Evolutionary conservation across 2,329 filamentous ascomycete genomes (phyloP), one percentile per base, ranked within the genome.

Genomic region (Colletotrichum acutatum): DNA sequence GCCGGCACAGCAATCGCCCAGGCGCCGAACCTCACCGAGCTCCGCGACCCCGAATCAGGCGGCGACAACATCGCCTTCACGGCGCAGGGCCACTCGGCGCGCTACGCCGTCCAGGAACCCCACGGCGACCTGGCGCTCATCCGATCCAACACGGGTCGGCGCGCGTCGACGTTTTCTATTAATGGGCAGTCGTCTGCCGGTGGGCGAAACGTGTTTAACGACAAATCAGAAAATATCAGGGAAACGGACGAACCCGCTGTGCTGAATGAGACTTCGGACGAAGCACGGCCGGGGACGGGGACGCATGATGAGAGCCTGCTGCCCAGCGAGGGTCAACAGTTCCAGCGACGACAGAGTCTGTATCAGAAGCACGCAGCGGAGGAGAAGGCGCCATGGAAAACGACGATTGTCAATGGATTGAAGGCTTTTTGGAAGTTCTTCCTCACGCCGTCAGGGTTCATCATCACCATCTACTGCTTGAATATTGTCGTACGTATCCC

Each of bases 361-460:
- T 66, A 75, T 26, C 70, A 76, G 49, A 77, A 74, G 56, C 77
- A 77, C 72, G 68, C 72, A 42, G 68, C 69, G 37, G 57, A 78
- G 26, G 72, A 63, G 14, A 78, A 78, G 59, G 78, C 76, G 1
- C 74, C 74, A 22, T 78, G 78, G 75, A 74, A 75, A 2, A 73
- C 76, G 19, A 79, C 78, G 1, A 75, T 78, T 19, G 49, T 49
- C 24, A 75, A 79, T 56, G 78, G 78, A 0, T 64, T 80, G 1
- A 76, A 72, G 30, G 78, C 78, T 0, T 80, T 79, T 46, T 79
- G 78, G 77, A 79, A 77, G 53, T 79, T 80, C 68, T 78, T 79
- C 72, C 71, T 72, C 11, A 80, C 78, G 0, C 76, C 76, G 0
- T 75, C 77, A 1, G 78, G 78, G 0, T 79, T 80, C 53, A 57